Evolutionary conservation across 2,329 filamentous ascomycete species (phyloP), one percentile per base, ranked within the genome.

Genomic region (Phialemoniopsis sp.): DNA sequence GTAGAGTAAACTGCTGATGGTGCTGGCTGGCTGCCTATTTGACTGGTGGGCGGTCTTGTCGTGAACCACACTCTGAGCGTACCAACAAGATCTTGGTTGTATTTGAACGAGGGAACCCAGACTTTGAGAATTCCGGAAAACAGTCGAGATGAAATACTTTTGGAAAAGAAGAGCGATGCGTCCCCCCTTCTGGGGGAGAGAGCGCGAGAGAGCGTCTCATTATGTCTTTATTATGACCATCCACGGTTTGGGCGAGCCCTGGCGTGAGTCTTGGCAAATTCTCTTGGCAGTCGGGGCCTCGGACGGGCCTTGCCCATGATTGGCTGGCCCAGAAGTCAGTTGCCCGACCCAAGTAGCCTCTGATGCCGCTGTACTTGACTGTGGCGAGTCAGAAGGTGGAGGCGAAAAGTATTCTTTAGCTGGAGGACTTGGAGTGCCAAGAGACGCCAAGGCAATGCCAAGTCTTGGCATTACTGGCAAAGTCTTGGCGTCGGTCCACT

Each of bases 261-360:
- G 49, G 48, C 42, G 47, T 46, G 45, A 46, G 43, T 40, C 52
- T 54, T 55, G 52, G 48, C 51, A 47, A 37, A 37, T 19, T 42
- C 39, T 49, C 52, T 54, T 56, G 51, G 50, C 50, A 38, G 42
- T 56, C 78, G 49, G 47, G 51, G 51, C 45, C 46, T 49, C 46
- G 42, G 46, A 41, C 42, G 43, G 44, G 44, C 45, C 43, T 42
- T 35, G 12, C 17, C 30, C 21, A 41, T 39, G 30, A 56, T 55
- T 56, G 52, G 52, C 37, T 42, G 32, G 21, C 16, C 17, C 28
- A 32, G 38, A 34, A 34, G 34, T 36, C 41, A 32, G 34, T 41
- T 39, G 43, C 38, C 49, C 43, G 47, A 33, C 21, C n/a, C 3
- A 29, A 10, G 53, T 55, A 46, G 38, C 41, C 35, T 4, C 29